phyloP scores from a whole-genome alignment of 495 filamentous ascomycete genomes.

The Xylaria longipes region DNA sequence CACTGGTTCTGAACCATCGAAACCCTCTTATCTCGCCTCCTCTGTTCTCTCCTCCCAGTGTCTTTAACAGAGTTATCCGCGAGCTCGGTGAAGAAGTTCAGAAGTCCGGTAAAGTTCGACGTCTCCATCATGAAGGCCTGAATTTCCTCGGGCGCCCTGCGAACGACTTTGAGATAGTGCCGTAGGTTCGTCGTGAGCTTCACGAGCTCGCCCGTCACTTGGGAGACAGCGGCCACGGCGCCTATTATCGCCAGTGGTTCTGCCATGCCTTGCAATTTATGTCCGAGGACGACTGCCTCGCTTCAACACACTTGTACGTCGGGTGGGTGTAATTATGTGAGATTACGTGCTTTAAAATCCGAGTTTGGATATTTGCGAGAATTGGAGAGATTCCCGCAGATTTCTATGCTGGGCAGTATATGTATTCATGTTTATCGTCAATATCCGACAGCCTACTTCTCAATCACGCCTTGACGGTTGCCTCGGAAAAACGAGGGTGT shows the following conservation, averaged over 20 bases:
- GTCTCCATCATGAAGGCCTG: constrained; percentile 13
- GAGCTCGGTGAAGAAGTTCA: constrained; percentile 11
- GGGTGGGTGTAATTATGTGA: not conserved
- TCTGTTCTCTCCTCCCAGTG: not conserved
- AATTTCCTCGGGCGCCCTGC: constrained; percentile 10
- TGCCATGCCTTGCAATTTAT: constrained; percentile 1
- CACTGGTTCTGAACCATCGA: constrained; percentile 5
- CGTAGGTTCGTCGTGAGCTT: constrained; percentile 15
- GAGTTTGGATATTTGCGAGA: no score
- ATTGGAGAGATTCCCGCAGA: no score
- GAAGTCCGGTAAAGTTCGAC: constrained; percentile 6
- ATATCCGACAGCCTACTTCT: not conserved
- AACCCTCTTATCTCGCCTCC: not conserved
- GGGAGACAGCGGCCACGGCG: constrained; percentile 12
- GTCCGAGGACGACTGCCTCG: not conserved
- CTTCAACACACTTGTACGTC: not conserved
- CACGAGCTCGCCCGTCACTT: constrained; percentile 14
- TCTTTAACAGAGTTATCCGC: not conserved
- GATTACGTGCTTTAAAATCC: not conserved
- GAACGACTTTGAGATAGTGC: constrained; percentile 11
- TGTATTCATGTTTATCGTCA: not conserved
- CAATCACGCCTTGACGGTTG: constrained; percentile 6
- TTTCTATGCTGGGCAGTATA: not conserved
- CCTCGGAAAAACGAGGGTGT: constrained; percentile 9
- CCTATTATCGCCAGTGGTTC: not conserved